A percentile compares a stretch with the other conserved stretches of the same genome.
Evolutionary conservation across 2,329 filamentous ascomycete species (phyloP).

Genomic region (Colletotrichum salicis): DNA sequence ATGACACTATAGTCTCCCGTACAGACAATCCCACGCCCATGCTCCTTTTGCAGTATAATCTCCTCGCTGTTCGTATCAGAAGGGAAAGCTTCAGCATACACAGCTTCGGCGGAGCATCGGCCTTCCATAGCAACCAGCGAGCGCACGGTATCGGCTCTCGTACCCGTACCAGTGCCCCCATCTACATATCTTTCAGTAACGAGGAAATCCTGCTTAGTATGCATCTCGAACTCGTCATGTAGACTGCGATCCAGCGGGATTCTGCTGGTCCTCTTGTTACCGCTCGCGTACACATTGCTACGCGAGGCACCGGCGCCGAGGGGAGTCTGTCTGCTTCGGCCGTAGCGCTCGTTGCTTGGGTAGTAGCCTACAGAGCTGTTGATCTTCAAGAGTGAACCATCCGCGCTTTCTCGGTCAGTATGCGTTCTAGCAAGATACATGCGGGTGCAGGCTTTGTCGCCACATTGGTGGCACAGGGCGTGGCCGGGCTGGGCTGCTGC

Average conservation of each 20-base stretch:
- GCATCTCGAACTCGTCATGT: conserved; percentile 10
- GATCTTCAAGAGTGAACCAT: conserved; percentile 37
- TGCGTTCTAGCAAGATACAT: conserved; percentile 11
- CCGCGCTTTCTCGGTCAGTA: neutral
- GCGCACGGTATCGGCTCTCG: neutral
- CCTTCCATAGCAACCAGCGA: neutral
- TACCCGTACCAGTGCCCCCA: neutral
- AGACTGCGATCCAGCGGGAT: neutral
- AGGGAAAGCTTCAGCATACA: neutral
- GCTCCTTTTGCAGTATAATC: conserved; percentile 13
- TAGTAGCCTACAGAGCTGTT: conserved; percentile 33
- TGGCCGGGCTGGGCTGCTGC: neutral
- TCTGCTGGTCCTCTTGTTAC: neutral
- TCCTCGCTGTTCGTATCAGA: conserved; percentile 24
- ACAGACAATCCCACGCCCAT: neutral
- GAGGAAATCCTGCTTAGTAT: neutral
- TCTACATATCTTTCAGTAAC: neutral
- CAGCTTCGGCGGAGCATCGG: neutral
- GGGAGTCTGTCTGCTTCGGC: conserved; percentile 16
- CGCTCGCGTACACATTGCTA: neutral
- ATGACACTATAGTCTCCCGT: conserved; percentile 12
- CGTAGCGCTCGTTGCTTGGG: conserved; percentile 9
- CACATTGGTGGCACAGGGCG: neutral
- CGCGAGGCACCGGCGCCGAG: neutral
- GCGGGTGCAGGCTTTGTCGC: neutral